These are phyloP conservation scores for Nepenthes gracilis DNA, from an alignment of 148 eudicot genomes.

Conservation along the genomic window DNA sequence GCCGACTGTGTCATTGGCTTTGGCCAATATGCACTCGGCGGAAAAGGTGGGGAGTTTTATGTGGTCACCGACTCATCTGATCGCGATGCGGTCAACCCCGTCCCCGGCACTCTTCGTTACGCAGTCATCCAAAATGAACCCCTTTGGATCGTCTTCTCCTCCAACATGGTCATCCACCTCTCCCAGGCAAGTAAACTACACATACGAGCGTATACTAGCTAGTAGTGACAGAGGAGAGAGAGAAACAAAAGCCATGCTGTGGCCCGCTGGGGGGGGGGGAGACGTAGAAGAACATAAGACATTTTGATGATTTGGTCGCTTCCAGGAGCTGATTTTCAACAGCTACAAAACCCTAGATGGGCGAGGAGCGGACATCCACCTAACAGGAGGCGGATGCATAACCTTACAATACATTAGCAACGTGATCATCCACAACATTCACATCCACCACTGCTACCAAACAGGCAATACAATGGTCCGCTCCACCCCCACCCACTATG, in stretches of 20 bases:
- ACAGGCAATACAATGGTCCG: constrained; percentile 71
- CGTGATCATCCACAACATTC: constrained; percentile 70
- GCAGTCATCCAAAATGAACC: constrained; percentile 81
- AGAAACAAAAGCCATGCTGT: too few species aligned
- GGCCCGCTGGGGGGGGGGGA: too few species aligned
- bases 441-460: constrained; percentile 68
- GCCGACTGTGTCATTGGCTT: constrained; percentile 88
- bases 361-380: constrained; percentile 67
- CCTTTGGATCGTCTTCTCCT: constrained; percentile 73
- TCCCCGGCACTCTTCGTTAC: constrained; percentile 73
- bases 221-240: too few species aligned
- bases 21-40: constrained; percentile 78
- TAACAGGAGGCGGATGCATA: constrained; percentile 84
- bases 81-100: constrained; percentile 57
- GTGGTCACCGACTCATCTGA: constrained; percentile 79
- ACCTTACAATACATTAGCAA: constrained; percentile 69
- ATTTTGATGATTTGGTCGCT: background rate
- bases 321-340: constrained; percentile 67
- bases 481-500: constrained; percentile 74
- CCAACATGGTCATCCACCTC: constrained; percentile 68
- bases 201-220: too few species aligned
- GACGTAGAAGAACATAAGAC: too few species aligned
- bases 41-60: constrained; percentile 72
- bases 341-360: constrained; percentile 81
- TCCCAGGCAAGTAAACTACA: constrained; percentile 21